A percentile compares a stretch with the other conserved stretches of the same genome.
phyloP scores from a whole-genome alignment of 768 basidiomycete species.

The Pisolithus marmoratus region DNA sequence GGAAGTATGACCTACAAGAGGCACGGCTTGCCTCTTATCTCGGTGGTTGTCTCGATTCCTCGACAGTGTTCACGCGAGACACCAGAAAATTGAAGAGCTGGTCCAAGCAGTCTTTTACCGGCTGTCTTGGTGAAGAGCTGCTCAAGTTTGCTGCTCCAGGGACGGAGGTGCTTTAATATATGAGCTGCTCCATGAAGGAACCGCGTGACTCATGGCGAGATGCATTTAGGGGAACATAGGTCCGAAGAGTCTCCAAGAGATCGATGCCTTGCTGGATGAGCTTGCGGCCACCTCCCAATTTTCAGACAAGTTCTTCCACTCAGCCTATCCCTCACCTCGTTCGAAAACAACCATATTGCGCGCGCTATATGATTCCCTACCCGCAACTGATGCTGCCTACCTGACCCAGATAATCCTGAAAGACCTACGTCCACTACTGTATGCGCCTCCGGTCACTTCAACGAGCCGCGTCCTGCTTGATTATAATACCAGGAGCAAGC shows the following conservation, averaged over 20 bases:
- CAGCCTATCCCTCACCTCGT: constrained; percentile 28
- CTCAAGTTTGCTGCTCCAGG: constrained; percentile 33
- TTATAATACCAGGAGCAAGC: constrained; percentile 53
- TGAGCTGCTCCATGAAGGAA: neutral
- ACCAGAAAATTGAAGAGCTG: constrained; percentile 30
- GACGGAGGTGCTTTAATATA: constrained; percentile 25
- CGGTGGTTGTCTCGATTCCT: constrained; percentile 42
- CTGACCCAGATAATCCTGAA: constrained; percentile 86
- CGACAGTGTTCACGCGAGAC: constrained; percentile 19
- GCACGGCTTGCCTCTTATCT: constrained; percentile 48
- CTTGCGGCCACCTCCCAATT: constrained; percentile 64
- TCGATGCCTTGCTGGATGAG: constrained; percentile 68
- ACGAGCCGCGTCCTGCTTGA: constrained; percentile 45
- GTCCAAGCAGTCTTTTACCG: constrained; percentile 40
- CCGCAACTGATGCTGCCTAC: constrained; percentile 58
- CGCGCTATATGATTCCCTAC: constrained; percentile 53
- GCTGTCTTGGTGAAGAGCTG: constrained; percentile 71
- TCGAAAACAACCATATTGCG: constrained; percentile 37
- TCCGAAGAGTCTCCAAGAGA: constrained; percentile 36
- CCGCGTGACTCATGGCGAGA: constrained; percentile 2
- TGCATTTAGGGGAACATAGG: constrained; percentile 16
- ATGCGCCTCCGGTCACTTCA: constrained; percentile 48
- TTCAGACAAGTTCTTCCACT: constrained; percentile 45
- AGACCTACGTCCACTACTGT: constrained; percentile 76
- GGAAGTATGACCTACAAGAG: constrained; percentile 76